Percentiles rank a stretch among this genome's conserved stretches.
Conservation (phyloP, 306 rosid genomes). For the Cicer judaicum region DNA sequence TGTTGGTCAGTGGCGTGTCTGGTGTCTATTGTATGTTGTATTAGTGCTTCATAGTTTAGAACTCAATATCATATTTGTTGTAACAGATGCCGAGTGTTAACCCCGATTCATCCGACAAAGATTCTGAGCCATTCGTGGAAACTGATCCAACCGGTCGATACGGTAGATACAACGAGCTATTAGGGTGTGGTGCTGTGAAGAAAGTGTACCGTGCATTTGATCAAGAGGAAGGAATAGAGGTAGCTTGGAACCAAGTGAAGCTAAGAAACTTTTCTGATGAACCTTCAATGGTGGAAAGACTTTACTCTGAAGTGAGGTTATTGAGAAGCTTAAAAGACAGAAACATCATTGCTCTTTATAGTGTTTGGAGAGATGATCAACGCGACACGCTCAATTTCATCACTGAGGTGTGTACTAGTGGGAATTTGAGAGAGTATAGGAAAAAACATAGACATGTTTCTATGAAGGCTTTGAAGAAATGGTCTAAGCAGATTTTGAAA, state of each 20-base stretch:
- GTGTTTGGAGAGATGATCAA: conserved; percentile 68
- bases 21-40: too few relatives aligned
- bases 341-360: conserved; percentile 71
- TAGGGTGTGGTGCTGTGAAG: conserved; percentile 82
- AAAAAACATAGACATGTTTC: conserved; percentile 84
- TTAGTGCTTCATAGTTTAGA: too few relatives aligned
- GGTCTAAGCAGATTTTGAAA: conserved; percentile 78
- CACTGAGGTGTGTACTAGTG: conserved; percentile 92
- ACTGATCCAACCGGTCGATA: conserved; percentile 71
- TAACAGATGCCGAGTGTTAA: conserved; percentile 64
- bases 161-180: conserved; percentile 74
- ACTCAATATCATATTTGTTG: background rate
- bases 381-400: conserved; percentile 67
- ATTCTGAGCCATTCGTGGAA: conserved; percentile 73
- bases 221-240: conserved; percentile 92
- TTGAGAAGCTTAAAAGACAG: conserved; percentile 62
- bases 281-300: conserved; percentile 73
- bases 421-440: conserved; percentile 89
- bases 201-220: conserved; percentile 91
- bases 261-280: conserved; percentile 68
- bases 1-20: too few relatives aligned
- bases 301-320: conserved; percentile 78
- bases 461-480: conserved; percentile 82
- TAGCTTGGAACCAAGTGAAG: conserved; percentile 96
- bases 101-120: conserved; percentile 55